A percentile compares a stretch with the other conserved stretches of the same genome.
Conservation (phyloP, 2,329 filamentous ascomycete genomes). For the Emergomyces pasteurianus region DNA sequence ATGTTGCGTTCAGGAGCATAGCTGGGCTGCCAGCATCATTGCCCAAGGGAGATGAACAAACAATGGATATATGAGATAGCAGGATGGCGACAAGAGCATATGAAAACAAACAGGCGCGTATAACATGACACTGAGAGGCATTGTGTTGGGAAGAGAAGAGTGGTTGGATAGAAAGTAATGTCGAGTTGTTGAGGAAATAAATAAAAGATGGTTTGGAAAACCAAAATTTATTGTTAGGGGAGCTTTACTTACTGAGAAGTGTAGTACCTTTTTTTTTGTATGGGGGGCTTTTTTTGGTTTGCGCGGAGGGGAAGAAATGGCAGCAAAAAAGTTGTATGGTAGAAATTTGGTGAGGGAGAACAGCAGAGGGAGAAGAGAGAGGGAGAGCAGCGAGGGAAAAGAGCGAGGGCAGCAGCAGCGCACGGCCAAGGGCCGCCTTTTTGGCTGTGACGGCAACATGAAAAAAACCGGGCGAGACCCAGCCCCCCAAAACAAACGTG, state of each 20-base stretch:
- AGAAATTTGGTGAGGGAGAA: slow-evolving; percentile 19
- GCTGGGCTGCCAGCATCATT: not conserved
- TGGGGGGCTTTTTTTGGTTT: slow-evolving; percentile 15
- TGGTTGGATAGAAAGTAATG: not conserved
- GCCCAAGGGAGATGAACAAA: not conserved
- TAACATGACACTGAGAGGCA: not conserved
- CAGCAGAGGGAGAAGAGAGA: slow-evolving; percentile 25
- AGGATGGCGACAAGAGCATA: not conserved
- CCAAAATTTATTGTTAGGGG: slow-evolving; percentile 20
- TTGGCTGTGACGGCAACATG: not conserved
- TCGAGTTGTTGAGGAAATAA: slow-evolving; percentile 4
- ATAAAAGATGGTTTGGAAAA: slow-evolving; percentile 9
- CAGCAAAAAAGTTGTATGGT: slow-evolving; percentile 25
- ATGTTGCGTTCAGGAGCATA: not conserved
- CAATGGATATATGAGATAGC: not conserved
- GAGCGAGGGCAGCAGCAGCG: slow-evolving; percentile 20
- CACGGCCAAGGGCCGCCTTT: slow-evolving; percentile 14
- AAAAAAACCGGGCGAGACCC: not conserved
- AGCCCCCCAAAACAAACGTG: not conserved
- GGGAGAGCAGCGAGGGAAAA: slow-evolving; percentile 20
- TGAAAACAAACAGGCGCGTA: slow-evolving; percentile 1
- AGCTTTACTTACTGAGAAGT: slow-evolving; percentile 24
- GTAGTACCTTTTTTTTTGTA: slow-evolving; percentile 28
- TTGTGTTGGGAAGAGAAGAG: not conserved
- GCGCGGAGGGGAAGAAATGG: slow-evolving; percentile 19